Percentiles rank a stretch among this genome's conserved stretches.
Evolutionary conservation across 768 basidiomycete species (phyloP).

Genomic region (Nidula microcarpa): DNA sequence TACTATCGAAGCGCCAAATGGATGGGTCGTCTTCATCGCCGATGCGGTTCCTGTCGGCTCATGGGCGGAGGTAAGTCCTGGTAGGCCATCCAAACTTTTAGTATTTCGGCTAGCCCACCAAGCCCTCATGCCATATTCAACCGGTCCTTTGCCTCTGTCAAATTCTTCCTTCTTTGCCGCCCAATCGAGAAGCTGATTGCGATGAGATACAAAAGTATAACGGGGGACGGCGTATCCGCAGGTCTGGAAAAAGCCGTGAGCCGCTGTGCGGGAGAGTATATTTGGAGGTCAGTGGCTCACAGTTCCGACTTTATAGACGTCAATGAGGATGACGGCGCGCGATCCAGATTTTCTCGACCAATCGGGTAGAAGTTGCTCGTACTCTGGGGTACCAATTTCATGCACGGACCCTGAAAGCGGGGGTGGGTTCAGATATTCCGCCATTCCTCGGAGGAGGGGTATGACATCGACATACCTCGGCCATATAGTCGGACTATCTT

Average conservation of each 20-base stretch:
- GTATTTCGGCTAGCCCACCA: constrained; percentile 55
- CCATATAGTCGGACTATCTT: constrained; percentile 58
- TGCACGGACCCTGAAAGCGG: constrained; percentile 44
- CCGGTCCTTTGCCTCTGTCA: constrained; percentile 26
- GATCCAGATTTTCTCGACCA: constrained; percentile 50
- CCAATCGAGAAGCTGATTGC: constrained; percentile 47
- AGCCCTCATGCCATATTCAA: constrained; percentile 40
- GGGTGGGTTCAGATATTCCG: neutral
- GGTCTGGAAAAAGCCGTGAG: constrained; percentile 34
- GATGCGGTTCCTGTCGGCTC: constrained; percentile 5
- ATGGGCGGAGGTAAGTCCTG: constrained; percentile 34
- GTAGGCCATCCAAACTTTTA: constrained; percentile 54
- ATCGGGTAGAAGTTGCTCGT: constrained; percentile 45
- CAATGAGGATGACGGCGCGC: constrained; percentile 55
- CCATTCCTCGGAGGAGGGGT: neutral
- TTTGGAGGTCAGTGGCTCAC: constrained; percentile 19
- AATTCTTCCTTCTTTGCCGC: constrained; percentile 37
- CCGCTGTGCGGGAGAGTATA: no score
- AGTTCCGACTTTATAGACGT: constrained; percentile 54
- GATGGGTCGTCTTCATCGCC: neutral
- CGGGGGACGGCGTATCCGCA: constrained; percentile 66
- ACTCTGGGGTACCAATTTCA: constrained; percentile 63
- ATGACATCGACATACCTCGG: constrained; percentile 37
- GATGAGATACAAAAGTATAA: constrained; percentile 54
- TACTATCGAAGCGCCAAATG: neutral